These are phyloP conservation scores for Penicillium dipodomyicola DNA, from an alignment of 495 filamentous ascomycete genomes.

Conservation along the genomic window DNA sequence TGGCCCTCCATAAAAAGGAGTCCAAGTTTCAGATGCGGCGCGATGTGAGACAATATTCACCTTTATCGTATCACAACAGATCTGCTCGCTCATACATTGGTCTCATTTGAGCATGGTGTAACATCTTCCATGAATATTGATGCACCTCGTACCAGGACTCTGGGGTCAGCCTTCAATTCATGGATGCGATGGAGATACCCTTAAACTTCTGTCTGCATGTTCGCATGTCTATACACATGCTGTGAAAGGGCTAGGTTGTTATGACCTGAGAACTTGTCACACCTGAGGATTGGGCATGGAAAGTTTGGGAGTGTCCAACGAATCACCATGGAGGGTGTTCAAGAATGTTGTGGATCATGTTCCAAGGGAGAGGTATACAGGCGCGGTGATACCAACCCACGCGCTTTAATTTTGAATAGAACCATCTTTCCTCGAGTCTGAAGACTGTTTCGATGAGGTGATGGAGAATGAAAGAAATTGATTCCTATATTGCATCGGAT, in stretches of 20 bases:
- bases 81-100: neutral
- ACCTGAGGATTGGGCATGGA: neutral
- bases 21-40: neutral
- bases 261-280: neutral
- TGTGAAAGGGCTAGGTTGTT: neutral
- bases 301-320: neutral
- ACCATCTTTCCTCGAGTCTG: slow-evolving; percentile 1
- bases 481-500: neutral
- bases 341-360: neutral
- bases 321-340: neutral
- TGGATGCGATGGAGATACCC: neutral
- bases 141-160: slow-evolving; percentile 8
- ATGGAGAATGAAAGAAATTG: neutral
- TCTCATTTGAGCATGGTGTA: neutral
- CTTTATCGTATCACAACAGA: neutral
- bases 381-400: slow-evolving; percentile 7
- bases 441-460: slow-evolving; percentile 3
- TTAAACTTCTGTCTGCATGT: slow-evolving; percentile 4
- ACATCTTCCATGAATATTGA: slow-evolving; percentile 1
- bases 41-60: slow-evolving; percentile 4
- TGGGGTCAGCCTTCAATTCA: slow-evolving; percentile 3
- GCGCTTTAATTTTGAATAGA: slow-evolving; percentile 10
- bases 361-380: neutral
- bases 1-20: neutral
- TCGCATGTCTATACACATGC: slow-evolving; percentile 6